Percentiles rank a stretch among this genome's conserved stretches.
These are phyloP conservation scores for Linum trigynum DNA, from an alignment of 345 rosid genomes.

Conservation along the genomic window DNA sequence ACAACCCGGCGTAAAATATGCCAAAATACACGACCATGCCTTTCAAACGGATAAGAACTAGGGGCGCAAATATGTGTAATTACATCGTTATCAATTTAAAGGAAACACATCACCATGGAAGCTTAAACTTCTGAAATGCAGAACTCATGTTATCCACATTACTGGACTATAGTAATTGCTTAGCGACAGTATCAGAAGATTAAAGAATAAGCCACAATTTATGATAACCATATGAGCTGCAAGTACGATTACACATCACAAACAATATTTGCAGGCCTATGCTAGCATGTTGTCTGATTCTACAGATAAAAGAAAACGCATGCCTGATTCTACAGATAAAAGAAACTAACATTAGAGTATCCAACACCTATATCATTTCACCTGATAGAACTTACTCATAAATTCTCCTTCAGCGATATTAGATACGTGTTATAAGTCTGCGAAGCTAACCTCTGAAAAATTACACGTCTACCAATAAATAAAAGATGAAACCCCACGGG, in stretches of 20 bases:
- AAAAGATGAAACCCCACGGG: background rate
- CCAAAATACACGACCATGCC: too few species aligned
- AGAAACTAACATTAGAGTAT: too few species aligned
- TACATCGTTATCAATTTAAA: too few species aligned
- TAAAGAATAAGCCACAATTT: background rate
- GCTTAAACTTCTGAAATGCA: slow-evolving; percentile 7
- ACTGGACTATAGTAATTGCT: background rate
- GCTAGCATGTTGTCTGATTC: too few species aligned
- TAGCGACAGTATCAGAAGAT: background rate
- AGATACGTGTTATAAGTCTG: slow-evolving; percentile 66
- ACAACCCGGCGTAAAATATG: too few species aligned
- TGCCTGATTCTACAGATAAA: too few species aligned
- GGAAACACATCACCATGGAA: slow-evolving; percentile 4
- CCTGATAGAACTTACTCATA: slow-evolving; percentile 39
- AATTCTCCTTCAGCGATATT: slow-evolving; percentile 55
- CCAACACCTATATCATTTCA: background rate
- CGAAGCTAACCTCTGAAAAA: slow-evolving; percentile 14
- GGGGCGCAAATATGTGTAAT: too few species aligned
- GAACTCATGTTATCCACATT: background rate
- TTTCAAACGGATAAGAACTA: too few species aligned
- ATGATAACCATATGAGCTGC: too few species aligned
- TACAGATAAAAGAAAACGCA: too few species aligned
- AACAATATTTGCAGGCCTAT: too few species aligned
- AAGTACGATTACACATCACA: too few species aligned
- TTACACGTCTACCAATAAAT: slow-evolving; percentile 12